These are phyloP conservation scores for Porphyrellus sp. DNA, from an alignment of 1,284 basidiomycete genomes.

Conservation along the genomic window DNA sequence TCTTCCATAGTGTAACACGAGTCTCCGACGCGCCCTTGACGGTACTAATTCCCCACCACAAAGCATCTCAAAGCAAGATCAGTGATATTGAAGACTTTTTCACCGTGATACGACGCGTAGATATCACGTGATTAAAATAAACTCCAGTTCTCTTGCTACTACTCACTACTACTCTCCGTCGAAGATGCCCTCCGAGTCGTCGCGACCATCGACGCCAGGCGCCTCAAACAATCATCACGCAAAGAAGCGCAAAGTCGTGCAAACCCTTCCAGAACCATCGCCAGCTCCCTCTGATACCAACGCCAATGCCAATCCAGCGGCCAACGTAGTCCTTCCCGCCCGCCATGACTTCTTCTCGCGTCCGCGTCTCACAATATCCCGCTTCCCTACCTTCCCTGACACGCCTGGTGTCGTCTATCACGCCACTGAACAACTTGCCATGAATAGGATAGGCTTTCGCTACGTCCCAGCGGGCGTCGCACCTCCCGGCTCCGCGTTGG, in stretches of 20 bases:
- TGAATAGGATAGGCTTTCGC: slow-evolving; percentile 75
- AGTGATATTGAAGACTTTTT: background rate
- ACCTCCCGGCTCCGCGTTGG: slow-evolving; percentile 52
- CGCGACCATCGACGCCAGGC: slow-evolving; percentile 36
- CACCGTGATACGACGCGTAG: slow-evolving; percentile 1
- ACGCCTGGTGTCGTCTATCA: slow-evolving; percentile 54
- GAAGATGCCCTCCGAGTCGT: slow-evolving; percentile 35
- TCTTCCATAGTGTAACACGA: background rate
- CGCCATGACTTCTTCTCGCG: slow-evolving; percentile 63
- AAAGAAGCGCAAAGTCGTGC: slow-evolving; percentile 41
- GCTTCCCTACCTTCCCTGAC: slow-evolving; percentile 62
- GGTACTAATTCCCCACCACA: background rate
- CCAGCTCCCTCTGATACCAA: slow-evolving; percentile 44
- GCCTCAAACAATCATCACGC: slow-evolving; percentile 22
- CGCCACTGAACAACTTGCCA: slow-evolving; percentile 65
- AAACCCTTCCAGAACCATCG: slow-evolving; percentile 39
- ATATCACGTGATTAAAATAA: slow-evolving; percentile 20
- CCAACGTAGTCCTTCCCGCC: slow-evolving; percentile 53
- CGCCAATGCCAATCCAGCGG: slow-evolving; percentile 21
- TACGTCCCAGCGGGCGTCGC: slow-evolving; percentile 80
- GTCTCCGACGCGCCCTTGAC: background rate
- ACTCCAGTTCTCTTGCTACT: background rate
- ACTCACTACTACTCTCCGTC: background rate
- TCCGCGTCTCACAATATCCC: slow-evolving; percentile 66
- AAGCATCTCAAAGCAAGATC: too few relatives aligned